These are phyloP conservation scores for Botryosphaeria agaves DNA, from an alignment of 2,329 filamentous ascomycete genomes.

Conservation along the genomic window DNA sequence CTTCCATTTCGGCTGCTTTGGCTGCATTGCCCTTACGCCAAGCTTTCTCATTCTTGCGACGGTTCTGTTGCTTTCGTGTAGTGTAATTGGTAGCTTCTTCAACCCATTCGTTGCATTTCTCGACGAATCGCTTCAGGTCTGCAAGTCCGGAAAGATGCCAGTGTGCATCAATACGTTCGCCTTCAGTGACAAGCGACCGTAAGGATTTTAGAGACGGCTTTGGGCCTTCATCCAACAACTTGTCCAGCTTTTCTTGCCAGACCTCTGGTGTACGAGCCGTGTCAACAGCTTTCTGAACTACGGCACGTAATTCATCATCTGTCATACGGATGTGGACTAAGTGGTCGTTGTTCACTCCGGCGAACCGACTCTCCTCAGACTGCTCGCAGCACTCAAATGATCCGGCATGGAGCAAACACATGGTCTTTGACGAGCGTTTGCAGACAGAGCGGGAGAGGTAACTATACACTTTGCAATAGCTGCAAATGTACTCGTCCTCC, in stretches of 20 bases:
- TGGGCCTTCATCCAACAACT: constrained; percentile 64
- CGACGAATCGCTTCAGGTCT: constrained; percentile 75
- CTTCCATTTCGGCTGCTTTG: constrained; percentile 59
- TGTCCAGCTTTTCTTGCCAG: constrained; percentile 84
- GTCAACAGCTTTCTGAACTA: constrained; percentile 63
- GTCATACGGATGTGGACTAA: constrained; percentile 61
- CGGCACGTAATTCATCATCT: constrained; percentile 47
- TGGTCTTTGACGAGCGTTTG: constrained; percentile 57
- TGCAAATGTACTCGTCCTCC: constrained; percentile 86
- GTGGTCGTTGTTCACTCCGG: constrained; percentile 37
- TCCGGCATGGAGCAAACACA: constrained; percentile 73
- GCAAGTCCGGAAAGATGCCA: constrained; percentile 72
- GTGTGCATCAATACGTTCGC: constrained; percentile 91
- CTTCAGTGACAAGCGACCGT: constrained; percentile 71
- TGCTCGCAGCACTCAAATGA: constrained; percentile 67
- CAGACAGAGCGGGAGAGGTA: constrained; percentile 87
- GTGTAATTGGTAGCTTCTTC: constrained; percentile 95
- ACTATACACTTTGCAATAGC: constrained; percentile 79
- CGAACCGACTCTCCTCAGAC: constrained; percentile 49
- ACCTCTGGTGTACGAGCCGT: constrained; percentile 71
- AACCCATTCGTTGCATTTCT: constrained; percentile 93
- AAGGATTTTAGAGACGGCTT: constrained; percentile 75
- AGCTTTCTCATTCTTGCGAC: constrained; percentile 81
- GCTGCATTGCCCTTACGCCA: constrained; percentile 62
- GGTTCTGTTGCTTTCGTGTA: constrained; percentile 91